These are phyloP conservation scores for Candida maltosa DNA, from an alignment of 805 yeast species.

Conservation along the genomic window DNA sequence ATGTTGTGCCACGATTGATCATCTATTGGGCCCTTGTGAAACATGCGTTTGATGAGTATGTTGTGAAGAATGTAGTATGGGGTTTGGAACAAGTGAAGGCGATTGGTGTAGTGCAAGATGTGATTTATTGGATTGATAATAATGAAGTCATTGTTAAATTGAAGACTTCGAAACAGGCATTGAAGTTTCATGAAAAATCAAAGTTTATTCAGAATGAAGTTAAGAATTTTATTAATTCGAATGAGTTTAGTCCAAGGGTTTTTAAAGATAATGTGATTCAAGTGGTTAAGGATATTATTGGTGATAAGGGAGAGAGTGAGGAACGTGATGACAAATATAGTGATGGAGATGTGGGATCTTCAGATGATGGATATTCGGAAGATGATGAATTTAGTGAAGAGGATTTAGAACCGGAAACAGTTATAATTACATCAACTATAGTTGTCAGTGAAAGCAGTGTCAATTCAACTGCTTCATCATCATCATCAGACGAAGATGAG, in stretches of 20 bases:
- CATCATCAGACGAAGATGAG: too few relatives aligned
- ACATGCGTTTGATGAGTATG: too few relatives aligned
- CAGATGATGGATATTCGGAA: slow-evolving; percentile 6
- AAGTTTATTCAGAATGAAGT: slow-evolving; percentile 24
- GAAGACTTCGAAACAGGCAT: slow-evolving; percentile 6
- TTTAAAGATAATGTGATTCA: slow-evolving; percentile 13
- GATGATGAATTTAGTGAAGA: slow-evolving; percentile 7
- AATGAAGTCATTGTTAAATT: slow-evolving; percentile 6
- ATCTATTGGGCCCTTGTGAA: too few relatives aligned
- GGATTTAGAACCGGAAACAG: slow-evolving; percentile 16
- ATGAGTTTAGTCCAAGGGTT: slow-evolving; percentile 13
- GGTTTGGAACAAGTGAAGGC: slow-evolving; percentile 1
- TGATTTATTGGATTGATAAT: slow-evolving; percentile 2
- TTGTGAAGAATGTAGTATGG: too few relatives aligned
- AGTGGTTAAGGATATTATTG: slow-evolving; percentile 20
- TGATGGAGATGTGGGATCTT: not conserved
- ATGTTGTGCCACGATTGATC: too few relatives aligned
- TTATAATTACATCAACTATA: slow-evolving; percentile 22
- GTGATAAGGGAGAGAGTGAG: slow-evolving; percentile 9
- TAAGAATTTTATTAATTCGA: slow-evolving; percentile 19
- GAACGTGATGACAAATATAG: not conserved
- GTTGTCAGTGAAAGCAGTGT: slow-evolving; percentile 12
- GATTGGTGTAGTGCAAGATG: slow-evolving; percentile 3
- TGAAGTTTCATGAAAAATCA: slow-evolving; percentile 18
- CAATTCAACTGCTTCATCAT: too few relatives aligned